Evolutionary conservation across 2,329 filamentous ascomycete species (phyloP).

Genomic region (Calonectria montana): DNA sequence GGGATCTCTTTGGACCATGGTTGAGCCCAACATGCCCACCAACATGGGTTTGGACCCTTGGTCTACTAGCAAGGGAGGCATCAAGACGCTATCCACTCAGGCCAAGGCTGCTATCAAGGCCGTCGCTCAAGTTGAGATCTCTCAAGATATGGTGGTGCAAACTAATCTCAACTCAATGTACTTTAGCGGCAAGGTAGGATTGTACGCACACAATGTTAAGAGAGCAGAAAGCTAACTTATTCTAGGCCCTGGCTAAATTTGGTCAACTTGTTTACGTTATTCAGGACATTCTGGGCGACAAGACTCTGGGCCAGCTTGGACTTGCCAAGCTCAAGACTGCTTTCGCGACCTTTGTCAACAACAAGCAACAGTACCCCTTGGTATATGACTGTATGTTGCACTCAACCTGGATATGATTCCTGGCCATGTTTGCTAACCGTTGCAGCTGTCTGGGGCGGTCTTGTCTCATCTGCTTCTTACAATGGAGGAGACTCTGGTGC

Average conservation of each 20-base stretch:
- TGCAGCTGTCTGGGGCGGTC: constrained; percentile 77
- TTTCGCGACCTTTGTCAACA: constrained; percentile 74
- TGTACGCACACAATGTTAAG: too few relatives aligned
- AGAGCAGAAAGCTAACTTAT: constrained; percentile 5
- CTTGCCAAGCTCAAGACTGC: constrained; percentile 72
- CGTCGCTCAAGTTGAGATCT: constrained; percentile 77
- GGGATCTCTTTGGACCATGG: constrained; percentile 81
- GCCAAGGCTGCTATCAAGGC: constrained; percentile 69
- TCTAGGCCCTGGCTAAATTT: constrained; percentile 78
- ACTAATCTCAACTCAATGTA: constrained; percentile 89
- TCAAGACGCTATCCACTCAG: constrained; percentile 60
- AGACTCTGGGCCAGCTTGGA: constrained; percentile 65
- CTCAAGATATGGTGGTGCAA: constrained; percentile 79
- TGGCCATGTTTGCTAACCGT: constrained; percentile 14
- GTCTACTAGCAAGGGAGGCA: constrained; percentile 65
- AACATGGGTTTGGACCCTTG: constrained; percentile 85
- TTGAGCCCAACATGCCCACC: constrained; percentile 77
- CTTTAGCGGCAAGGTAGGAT: constrained; percentile 82
- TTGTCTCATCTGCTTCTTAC: constrained; percentile 83
- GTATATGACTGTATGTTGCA: constrained; percentile 59
- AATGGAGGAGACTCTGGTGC: constrained; percentile 72
- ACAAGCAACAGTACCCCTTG: constrained; percentile 75
- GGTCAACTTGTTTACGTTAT: constrained; percentile 75
- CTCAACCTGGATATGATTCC: background rate
- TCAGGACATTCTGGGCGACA: constrained; percentile 71